Evolutionary conservation across 1,284 basidiomycete genomes (phyloP).

Genomic region (Porodaedalea pini): DNA sequence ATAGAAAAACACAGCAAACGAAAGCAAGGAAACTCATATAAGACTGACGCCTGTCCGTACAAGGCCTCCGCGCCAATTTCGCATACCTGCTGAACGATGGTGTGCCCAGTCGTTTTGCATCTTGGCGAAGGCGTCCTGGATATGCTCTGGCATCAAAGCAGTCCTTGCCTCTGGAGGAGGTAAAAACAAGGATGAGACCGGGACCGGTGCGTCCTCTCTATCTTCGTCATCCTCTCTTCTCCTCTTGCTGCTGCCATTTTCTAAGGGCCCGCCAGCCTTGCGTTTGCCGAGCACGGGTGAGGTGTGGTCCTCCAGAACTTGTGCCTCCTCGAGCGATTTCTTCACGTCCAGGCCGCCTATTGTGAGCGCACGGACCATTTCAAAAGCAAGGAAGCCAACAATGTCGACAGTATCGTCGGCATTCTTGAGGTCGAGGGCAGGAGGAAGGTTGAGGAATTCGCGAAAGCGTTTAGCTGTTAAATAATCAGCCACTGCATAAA

Average conservation of each 20-base stretch:
- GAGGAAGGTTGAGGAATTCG: conserved; percentile 90
- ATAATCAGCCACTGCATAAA: not conserved
- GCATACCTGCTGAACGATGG: conserved; percentile 76
- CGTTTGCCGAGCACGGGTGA: conserved; percentile 64
- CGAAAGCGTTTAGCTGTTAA: conserved; percentile 84
- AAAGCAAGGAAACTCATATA: conserved; percentile 47
- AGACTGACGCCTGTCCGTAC: conserved; percentile 76
- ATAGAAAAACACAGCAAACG: conserved; percentile 15
- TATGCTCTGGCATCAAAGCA: conserved; percentile 76
- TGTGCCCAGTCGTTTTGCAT: conserved; percentile 85
- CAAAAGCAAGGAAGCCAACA: conserved; percentile 94
- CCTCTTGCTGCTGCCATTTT: conserved; percentile 52
- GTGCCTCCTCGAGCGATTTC: conserved; percentile 70
- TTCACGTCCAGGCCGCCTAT: conserved; percentile 83
- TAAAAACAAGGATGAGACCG: conserved; percentile 70
- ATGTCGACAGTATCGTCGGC: conserved; percentile 97
- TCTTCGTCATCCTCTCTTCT: conserved; percentile 57
- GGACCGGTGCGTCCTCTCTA: conserved; percentile 51
- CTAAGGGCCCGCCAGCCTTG: conserved; percentile 38
- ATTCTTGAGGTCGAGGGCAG: conserved; percentile 85
- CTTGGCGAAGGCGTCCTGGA: conserved; percentile 83
- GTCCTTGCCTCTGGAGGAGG: conserved; percentile 77
- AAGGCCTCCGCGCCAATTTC: conserved; percentile 83
- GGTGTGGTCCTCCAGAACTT: conserved; percentile 59
- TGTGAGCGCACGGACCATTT: conserved; percentile 93